phyloP scores from a whole-genome alignment of 257 asterid genomes.

The Scutellaria baicalensis region DNA sequence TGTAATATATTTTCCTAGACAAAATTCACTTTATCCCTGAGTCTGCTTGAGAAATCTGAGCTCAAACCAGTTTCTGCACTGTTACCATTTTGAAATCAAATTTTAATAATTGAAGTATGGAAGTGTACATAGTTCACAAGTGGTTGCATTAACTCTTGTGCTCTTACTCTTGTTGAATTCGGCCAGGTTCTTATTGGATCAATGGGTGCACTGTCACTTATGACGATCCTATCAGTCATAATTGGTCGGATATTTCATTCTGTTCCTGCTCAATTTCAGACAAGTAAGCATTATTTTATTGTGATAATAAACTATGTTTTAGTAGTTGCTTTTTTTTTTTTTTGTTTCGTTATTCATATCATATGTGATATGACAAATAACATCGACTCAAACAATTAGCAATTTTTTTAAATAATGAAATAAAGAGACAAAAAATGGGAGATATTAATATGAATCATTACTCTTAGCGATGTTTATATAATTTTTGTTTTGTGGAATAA shows the following conservation, averaged over 20 bases:
- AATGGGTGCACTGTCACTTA: conserved; percentile 92
- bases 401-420: neutral
- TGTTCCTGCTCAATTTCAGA: conserved; percentile 95
- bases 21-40: neutral
- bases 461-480: neutral
- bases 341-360: neutral
- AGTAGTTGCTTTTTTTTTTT: neutral
- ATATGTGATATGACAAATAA: neutral
- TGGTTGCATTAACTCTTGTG: neutral
- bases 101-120: too few species aligned
- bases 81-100: too few species aligned
- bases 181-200: conserved; percentile 93
- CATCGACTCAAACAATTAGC: neutral
- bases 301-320: neutral
- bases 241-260: conserved; percentile 87
- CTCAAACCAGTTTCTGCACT: neutral
- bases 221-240: conserved; percentile 80
- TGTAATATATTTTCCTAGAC: neutral
- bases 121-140: neutral
- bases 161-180: conserved; percentile 14
- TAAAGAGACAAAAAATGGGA: neutral
- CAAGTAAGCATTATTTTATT: conserved; percentile 55
- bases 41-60: neutral
- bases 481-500: neutral
- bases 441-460: neutral